Conservation (phyloP, 768 basidiomycete species). For the Cyclocybe aegerita region DNA sequence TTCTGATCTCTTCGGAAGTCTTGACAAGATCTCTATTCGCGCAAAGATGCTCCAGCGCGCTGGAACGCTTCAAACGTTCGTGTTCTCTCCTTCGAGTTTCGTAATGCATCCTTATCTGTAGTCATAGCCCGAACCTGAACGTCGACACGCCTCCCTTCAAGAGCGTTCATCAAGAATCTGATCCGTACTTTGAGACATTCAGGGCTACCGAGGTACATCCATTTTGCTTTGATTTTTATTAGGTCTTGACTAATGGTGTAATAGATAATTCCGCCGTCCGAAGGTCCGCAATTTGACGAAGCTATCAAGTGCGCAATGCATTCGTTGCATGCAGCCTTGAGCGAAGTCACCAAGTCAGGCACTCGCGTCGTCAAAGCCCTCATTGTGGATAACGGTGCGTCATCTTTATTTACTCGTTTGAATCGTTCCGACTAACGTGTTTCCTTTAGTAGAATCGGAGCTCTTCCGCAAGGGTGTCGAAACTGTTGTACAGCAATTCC, state of each 20-base stretch:
- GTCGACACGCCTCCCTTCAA: not conserved
- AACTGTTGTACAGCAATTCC: conserved; percentile 5
- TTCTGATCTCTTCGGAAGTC: conserved; percentile 4
- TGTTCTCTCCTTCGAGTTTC: not conserved
- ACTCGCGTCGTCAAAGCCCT: conserved; percentile 5
- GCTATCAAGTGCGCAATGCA: conserved; percentile 4
- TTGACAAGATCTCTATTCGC: conserved; percentile 10
- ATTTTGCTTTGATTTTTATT: not conserved
- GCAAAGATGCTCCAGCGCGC: conserved; percentile 2
- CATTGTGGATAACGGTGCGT: conserved; percentile 8
- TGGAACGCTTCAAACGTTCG: not conserved
- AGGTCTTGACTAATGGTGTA: not conserved
- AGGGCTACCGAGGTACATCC: conserved; percentile 3
- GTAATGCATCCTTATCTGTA: not conserved
- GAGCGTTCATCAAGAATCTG: not conserved
- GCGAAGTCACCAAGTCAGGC: not conserved
- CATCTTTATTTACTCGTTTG: not conserved
- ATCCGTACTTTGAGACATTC: conserved; percentile 1
- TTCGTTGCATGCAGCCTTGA: conserved; percentile 5
- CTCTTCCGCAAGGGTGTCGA: conserved; percentile 3
- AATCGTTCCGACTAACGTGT: not conserved
- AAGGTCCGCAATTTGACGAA: conserved; percentile 12
- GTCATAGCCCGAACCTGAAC: not conserved
- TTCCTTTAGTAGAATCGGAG: conserved; percentile 6
- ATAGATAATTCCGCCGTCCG: not conserved